Conservation (phyloP, 2,329 filamentous ascomycete genomes). For the Sporothrix humicola region DNA sequence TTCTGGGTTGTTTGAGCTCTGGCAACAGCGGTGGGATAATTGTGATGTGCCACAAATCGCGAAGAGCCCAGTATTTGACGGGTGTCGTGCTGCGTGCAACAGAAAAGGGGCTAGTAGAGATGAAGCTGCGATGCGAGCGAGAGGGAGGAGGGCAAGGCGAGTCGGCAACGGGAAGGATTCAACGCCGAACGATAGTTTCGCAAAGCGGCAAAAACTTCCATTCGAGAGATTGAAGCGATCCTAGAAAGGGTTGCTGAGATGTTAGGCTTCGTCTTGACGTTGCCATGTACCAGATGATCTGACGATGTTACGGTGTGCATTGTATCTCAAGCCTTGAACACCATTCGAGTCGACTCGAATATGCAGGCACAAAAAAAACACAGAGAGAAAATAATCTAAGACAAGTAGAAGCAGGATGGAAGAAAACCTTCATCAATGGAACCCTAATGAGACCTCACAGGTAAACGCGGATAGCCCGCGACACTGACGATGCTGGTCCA, state of each 20-base stretch:
- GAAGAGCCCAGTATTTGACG: slow-evolving; percentile 28
- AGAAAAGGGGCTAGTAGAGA: neutral
- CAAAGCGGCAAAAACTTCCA: slow-evolving; percentile 1
- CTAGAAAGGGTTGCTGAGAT: neutral
- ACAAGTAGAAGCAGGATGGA: neutral
- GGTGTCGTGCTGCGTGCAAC: slow-evolving; percentile 32
- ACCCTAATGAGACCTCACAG: too few species aligned
- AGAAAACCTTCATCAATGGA: neutral
- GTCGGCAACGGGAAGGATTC: neutral
- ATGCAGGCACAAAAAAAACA: neutral
- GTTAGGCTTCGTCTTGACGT: too few species aligned
- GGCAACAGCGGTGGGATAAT: neutral
- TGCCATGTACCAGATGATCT: too few species aligned
- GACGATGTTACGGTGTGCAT: neutral
- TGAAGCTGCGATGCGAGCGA: neutral
- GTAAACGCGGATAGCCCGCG: neutral
- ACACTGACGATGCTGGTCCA: neutral
- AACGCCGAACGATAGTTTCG: neutral
- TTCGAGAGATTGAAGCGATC: too few species aligned
- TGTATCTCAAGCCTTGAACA: neutral
- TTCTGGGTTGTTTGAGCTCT: neutral
- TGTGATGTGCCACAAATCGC: slow-evolving; percentile 10
- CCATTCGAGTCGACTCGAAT: neutral
- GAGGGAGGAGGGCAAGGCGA: neutral
- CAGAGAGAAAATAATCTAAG: neutral